Base-by-base conservation (phyloP, 2,329 filamentous ascomycete genomes). In the Zymoseptoria crescenta region DNA sequence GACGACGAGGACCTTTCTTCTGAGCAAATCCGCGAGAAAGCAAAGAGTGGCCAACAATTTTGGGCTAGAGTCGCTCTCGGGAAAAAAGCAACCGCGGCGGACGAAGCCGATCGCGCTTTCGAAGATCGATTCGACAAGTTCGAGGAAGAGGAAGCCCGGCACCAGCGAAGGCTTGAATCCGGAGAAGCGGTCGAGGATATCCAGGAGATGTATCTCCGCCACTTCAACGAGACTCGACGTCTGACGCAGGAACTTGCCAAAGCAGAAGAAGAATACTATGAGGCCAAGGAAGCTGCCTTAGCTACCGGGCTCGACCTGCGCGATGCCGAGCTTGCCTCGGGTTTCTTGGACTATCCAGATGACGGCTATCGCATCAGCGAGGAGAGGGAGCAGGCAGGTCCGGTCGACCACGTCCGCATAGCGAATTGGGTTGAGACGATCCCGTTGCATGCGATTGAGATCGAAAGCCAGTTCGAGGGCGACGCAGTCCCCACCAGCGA, bases 291-390 rank as follows among this genome's bases (percentile, higher is more conserved):
- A 19, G 56, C 56, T 21, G 21, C 24, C n/a, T 28, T 58, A 4
- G 51, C 13, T 24, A 51, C 56, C 24, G 52, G 52, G 35, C 8
- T 49, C n/a, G 35, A 58, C 10, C 9, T 48, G 9, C 48, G 21
- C 3, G 41, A 13, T 2, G 54, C 41, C 4, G 52, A 51, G 4
- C 16, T 58, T 7, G 20, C 6, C 30, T 58, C 45, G 7, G 56
- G 56, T 24, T 58, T 58, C 24, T 19, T 58, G 13, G 56, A 58
- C 28, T 45, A 51, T 30, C 27, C 49, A 2, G 29, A 55, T 8
- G 56, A 58, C 48, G 52, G 45, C 20, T 50, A 58, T 45, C 35
- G 52, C 19, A 8, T 54, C 9, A 58, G 52, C 24, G 41, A 49
- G n/a, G 56, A 54, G 16, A 45, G n/a, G 27, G 45, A 50, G 10